Evolutionary conservation across 306 rosid species (phyloP), one percentile per base, ranked within the genome.

Genomic region (Chamaecrista fasciculata): DNA sequence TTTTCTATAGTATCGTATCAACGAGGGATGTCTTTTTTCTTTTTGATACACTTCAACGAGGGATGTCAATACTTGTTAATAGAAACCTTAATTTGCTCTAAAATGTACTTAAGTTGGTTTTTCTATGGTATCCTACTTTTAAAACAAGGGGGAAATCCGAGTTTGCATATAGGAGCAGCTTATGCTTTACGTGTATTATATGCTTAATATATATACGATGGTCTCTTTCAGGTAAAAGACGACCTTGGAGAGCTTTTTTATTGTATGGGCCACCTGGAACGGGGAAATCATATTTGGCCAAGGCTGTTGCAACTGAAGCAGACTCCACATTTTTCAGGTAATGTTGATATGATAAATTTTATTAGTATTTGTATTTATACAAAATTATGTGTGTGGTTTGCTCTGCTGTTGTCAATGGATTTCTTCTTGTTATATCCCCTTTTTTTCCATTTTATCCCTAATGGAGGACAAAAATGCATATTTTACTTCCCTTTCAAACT

Each of bases 261-360:
- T 83, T 95, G 71, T 95, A 95, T 58, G 99, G 99, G 46, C 99
- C 97, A 37, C 96, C 99, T 62, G 99, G 99, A 78, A 95, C 97
- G 10, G 99, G 99, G 33, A 95, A 95, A 82, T 95, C 99, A 20
- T 95, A 95, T 84, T 77, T 95, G 74, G 99, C 99, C 62, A 95
- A 95, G 91, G 99, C 99, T 52, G 99, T 95, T 81, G 99, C 99
- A 29, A 95, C 99, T 5, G 99, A 95, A 80, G 97, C 99, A 1
- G 99, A 95, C 20, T 95, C 99, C 33, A 95, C 99, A 11, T 95
- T 95, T 91, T 95, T 84, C 80, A 95, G 99, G 99, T 95, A 62
- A 33, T 34, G 19, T 34, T 59, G 10, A 18, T 34, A 44, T 59
- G 65, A 18, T 4, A 18, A 59, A 80, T 3, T 29, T 31, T 55